Conservation (phyloP, 2,329 filamentous ascomycete species). For the Paramyrothecium roridum region DNA sequence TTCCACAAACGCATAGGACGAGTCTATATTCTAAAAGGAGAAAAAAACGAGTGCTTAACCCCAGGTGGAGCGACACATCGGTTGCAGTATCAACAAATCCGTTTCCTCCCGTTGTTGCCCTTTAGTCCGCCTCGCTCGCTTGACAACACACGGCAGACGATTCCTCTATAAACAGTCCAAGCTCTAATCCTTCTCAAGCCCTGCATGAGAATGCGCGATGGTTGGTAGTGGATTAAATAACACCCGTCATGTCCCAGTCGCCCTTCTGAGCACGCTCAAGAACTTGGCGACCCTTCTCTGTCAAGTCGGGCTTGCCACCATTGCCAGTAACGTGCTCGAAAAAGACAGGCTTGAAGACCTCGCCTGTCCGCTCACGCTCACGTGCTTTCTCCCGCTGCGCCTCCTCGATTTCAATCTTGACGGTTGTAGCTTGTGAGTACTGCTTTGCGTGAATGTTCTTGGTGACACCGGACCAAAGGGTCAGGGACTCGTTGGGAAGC, state of each 20-base stretch:
- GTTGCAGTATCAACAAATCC: background rate
- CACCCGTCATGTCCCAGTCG: conserved; percentile 47
- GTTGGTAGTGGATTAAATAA: conserved; percentile 25
- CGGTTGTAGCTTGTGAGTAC: conserved; percentile 75
- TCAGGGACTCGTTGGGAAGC: conserved; percentile 83
- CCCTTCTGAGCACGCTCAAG: conserved; percentile 50
- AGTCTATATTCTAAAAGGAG: background rate
- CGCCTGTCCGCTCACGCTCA: conserved; percentile 67
- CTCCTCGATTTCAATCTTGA: conserved; percentile 93
- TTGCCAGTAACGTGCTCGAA: conserved; percentile 64
- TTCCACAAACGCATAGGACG: background rate
- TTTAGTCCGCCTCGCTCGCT: background rate
- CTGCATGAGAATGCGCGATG: background rate
- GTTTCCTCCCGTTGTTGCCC: background rate
- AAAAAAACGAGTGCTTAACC: background rate
- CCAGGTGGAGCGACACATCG: background rate
- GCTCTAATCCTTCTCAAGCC: background rate
- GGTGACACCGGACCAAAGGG: conserved; percentile 85
- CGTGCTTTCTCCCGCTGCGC: conserved; percentile 80
- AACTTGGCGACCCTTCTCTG: conserved; percentile 48
- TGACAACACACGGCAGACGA: background rate
- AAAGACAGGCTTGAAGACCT: conserved; percentile 82
- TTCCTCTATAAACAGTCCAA: too few species aligned
- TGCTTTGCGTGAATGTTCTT: conserved; percentile 80
- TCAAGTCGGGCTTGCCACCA: conserved; percentile 52